Conservation (phyloP, 108 stramenopile genomes). For the Hondaea fermentalgiana region DNA sequence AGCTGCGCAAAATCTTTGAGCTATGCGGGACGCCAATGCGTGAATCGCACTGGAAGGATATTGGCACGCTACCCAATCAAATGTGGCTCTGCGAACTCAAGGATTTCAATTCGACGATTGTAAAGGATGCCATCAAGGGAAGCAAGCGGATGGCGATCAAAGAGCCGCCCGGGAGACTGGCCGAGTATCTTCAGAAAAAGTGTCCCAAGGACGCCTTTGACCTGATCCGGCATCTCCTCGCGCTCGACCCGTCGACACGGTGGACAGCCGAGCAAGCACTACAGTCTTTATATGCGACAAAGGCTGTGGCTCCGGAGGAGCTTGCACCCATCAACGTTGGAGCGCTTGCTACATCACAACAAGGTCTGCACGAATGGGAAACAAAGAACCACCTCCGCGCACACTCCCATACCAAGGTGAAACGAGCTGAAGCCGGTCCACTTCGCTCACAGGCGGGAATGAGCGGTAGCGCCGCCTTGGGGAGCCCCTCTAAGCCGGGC, state of each 20-base stretch:
- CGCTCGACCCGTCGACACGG: not conserved
- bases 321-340: not conserved
- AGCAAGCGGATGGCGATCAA: not conserved
- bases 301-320: not conserved
- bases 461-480: no score
- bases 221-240: not conserved
- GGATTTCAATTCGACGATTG: not conserved
- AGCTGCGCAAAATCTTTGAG: slow-evolving; percentile 69
- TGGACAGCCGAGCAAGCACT: slow-evolving; percentile 9
- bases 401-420: not conserved
- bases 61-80: not conserved
- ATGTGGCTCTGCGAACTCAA: not conserved
- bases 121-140: no score
- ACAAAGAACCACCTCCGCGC: not conserved
- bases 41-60: not conserved
- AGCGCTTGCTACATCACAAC: not conserved
- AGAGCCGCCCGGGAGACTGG: not conserved
- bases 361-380: not conserved
- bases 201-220: not conserved
- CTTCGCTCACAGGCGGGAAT: no score
- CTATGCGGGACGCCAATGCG: slow-evolving; percentile 61
- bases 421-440: not conserved
- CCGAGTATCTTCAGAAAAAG: not conserved
- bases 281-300: not conserved
- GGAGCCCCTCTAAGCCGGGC: no score